phyloP scores from a whole-genome alignment of 345 rosid genomes.

The Kernera saxatilis region DNA sequence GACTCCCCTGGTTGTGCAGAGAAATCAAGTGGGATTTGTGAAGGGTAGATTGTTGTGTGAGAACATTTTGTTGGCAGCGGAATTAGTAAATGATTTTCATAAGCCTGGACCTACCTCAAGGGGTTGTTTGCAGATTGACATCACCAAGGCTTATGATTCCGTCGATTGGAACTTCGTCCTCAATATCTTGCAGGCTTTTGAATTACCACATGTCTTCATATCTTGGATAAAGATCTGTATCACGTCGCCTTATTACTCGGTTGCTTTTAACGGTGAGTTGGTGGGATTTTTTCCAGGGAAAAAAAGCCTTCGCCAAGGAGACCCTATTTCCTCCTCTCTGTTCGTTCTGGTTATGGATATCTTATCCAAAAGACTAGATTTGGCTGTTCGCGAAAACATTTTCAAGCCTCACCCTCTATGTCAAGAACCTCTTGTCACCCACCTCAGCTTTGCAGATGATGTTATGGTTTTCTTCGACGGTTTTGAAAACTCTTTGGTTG shows the following conservation, averaged over 20 bases:
- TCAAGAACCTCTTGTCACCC: background rate
- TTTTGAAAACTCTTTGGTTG: background rate
- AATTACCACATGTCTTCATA: too few species aligned
- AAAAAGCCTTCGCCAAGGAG: background rate
- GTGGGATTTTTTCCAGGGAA: background rate
- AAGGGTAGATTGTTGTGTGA: too few species aligned
- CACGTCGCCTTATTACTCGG: background rate
- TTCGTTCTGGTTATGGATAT: background rate
- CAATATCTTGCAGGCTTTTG: too few species aligned
- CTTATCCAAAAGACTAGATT: fast-evolving
- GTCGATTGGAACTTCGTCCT: too few species aligned
- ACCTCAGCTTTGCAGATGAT: background rate
- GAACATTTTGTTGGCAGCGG: too few species aligned
- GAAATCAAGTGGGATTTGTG: too few species aligned
- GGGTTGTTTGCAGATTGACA: too few species aligned
- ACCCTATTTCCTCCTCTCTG: background rate
- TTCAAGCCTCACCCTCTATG: background rate
- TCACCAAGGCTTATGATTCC: too few species aligned
- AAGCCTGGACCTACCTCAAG: too few species aligned
- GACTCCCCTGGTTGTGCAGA: too few species aligned
- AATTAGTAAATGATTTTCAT: too few species aligned
- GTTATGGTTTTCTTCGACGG: background rate
- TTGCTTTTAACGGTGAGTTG: background rate
- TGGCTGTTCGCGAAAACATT: too few species aligned
- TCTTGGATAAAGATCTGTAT: background rate